phyloP scores from a whole-genome alignment of 257 asterid genomes.

The Mentha longifolia region DNA sequence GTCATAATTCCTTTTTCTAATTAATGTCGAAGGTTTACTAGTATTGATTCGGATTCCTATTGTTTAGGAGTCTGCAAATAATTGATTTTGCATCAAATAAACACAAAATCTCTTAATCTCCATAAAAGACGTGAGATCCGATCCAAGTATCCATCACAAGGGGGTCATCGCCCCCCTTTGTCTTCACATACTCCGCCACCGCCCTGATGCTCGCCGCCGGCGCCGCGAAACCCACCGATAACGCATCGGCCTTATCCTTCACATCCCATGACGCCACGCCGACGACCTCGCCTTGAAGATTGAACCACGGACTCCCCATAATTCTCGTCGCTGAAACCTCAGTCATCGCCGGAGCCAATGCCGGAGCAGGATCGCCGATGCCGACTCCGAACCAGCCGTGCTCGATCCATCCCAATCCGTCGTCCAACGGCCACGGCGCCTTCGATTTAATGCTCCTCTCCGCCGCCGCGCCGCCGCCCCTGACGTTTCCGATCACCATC shows the following conservation, averaged over 20 bases:
- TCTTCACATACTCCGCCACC: slow-evolving; percentile 10
- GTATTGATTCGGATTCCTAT: too few relatives aligned
- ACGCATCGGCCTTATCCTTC: neutral
- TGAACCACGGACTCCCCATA: slow-evolving; percentile 18
- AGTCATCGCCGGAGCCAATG: neutral
- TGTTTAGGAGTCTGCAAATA: too few relatives aligned
- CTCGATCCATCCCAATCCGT: slow-evolving; percentile 1
- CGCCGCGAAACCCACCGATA: slow-evolving; percentile 24
- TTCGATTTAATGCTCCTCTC: neutral
- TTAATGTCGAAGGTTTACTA: too few relatives aligned
- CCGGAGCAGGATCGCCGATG: slow-evolving; percentile 8
- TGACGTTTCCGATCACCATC: neutral
- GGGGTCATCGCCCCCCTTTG: neutral
- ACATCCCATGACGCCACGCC: slow-evolving; percentile 19
- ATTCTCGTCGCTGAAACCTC: neutral
- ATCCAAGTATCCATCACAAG: slow-evolving; percentile 18
- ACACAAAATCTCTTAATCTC: neutral
- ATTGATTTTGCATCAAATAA: too few relatives aligned
- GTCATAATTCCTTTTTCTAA: too few relatives aligned
- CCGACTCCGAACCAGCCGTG: slow-evolving; percentile 17
- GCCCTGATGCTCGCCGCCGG: neutral
- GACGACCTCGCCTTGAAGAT: slow-evolving; percentile 9
- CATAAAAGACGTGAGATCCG: neutral
- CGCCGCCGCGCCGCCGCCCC: neutral
- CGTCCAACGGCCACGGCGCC: slow-evolving; percentile 15